These are phyloP conservation scores for Ramalina intermedia DNA, from an alignment of 495 filamentous ascomycete species.

Conservation along the genomic window DNA sequence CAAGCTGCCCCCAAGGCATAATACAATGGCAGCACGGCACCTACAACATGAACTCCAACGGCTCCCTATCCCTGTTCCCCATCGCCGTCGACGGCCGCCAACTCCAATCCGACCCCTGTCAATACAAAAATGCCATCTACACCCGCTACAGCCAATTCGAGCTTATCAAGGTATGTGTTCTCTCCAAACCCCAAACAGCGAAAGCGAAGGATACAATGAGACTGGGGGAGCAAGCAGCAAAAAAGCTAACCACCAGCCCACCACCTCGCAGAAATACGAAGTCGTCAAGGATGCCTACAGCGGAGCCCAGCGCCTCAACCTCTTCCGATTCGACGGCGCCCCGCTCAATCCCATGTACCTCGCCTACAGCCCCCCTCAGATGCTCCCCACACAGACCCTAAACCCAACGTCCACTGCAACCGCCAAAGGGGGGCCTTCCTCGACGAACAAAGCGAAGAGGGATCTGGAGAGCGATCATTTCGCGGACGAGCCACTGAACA, in stretches of 20 bases:
- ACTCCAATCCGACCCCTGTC: constrained; percentile 54
- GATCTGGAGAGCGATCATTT: constrained; percentile 15
- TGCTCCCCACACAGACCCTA: constrained; percentile 59
- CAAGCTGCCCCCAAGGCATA: constrained; percentile 50
- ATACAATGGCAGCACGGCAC: constrained; percentile 72
- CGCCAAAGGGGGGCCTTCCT: constrained; percentile 20
- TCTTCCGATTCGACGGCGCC: constrained; percentile 49
- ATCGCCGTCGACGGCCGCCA: constrained; percentile 60
- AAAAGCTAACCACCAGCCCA: constrained; percentile 10
- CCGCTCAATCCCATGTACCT: constrained; percentile 65
- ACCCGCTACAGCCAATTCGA: constrained; percentile 59
- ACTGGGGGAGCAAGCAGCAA: background rate
- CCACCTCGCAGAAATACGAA: constrained; percentile 38
- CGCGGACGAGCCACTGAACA: constrained; percentile 25
- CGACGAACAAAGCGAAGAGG: constrained; percentile 23
- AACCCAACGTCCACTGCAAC: constrained; percentile 36
- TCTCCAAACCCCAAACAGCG: background rate
- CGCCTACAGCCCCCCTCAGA: constrained; percentile 51
- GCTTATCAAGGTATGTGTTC: constrained; percentile 38
- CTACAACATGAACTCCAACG: constrained; percentile 39
- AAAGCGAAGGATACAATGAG: background rate
- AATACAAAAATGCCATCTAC: constrained; percentile 35
- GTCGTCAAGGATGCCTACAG: constrained; percentile 49
- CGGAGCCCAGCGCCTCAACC: constrained; percentile 47
- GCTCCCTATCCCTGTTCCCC: constrained; percentile 45